These are phyloP conservation scores for Amauroascus verrucosus DNA, from an alignment of 2,329 filamentous ascomycete genomes.

Conservation along the genomic window DNA sequence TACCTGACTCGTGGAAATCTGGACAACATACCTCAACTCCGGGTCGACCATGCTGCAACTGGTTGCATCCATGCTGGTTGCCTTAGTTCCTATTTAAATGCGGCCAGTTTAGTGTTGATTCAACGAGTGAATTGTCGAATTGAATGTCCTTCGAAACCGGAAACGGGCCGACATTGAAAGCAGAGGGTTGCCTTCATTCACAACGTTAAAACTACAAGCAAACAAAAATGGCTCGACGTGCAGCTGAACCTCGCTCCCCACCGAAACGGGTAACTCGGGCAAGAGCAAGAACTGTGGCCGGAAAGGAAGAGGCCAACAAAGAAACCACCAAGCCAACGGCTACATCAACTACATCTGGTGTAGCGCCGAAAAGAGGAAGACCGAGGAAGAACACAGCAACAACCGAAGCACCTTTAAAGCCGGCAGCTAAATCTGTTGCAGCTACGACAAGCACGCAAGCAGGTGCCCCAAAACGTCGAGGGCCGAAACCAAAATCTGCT, in stretches of 20 bases:
- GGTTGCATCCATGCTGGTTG: not conserved
- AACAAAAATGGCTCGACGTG: constrained; percentile 14
- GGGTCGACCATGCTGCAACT: not conserved
- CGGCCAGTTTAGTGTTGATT: not conserved
- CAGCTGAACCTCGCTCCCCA: constrained; percentile 11
- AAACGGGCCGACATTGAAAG: too few relatives aligned
- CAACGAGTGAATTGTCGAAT: too few relatives aligned
- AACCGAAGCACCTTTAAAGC: not conserved
- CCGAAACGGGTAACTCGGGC: constrained; percentile 17
- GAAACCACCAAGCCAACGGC: not conserved
- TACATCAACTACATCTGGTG: not conserved
- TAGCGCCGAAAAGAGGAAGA: constrained; percentile 13
- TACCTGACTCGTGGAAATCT: too few relatives aligned
- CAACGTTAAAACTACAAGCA: not conserved
- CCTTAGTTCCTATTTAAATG: not conserved
- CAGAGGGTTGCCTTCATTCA: too few relatives aligned
- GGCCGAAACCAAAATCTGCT: constrained; percentile 2
- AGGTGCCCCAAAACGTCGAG: constrained; percentile 6
- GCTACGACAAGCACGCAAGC: not conserved
- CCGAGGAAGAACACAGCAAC: constrained; percentile 12
- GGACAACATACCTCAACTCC: too few relatives aligned
- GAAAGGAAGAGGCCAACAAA: not conserved
- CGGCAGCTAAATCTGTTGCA: not conserved
- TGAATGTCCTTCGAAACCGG: too few relatives aligned
- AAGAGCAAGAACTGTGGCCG: constrained; percentile 10